Conservation (phyloP, 305 asterid species). For the Plantago coronopus region DNA sequence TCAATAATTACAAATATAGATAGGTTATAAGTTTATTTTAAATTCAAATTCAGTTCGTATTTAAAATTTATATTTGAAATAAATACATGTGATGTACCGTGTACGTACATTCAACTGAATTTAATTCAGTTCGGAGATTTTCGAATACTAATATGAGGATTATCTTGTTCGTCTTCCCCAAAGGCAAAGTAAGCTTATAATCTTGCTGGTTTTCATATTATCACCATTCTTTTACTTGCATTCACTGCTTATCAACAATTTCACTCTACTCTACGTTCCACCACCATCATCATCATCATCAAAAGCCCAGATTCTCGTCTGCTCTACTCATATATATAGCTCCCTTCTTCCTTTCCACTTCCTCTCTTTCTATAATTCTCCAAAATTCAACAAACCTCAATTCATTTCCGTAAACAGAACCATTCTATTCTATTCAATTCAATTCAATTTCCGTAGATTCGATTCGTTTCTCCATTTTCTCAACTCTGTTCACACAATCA, state of each 20-base stretch:
- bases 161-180: no score
- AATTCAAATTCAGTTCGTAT: no score
- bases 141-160: no score
- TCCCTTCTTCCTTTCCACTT: neutral
- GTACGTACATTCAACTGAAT: no score
- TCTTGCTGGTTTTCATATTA: neutral
- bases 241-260: slow-evolving; percentile 40
- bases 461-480: slow-evolving; percentile 24
- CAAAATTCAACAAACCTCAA: slow-evolving; percentile 23
- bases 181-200: no score
- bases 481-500: slow-evolving; percentile 31
- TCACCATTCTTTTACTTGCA: slow-evolving; percentile 21
- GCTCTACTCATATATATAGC: slow-evolving; percentile 19
- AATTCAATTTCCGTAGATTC: slow-evolving; percentile 23
- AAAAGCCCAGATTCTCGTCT: slow-evolving; percentile 33
- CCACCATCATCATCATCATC: slow-evolving; percentile 6
- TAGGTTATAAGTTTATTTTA: no score
- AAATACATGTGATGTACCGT: no score
- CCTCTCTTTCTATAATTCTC: slow-evolving; percentile 22
- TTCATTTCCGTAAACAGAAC: slow-evolving; percentile 13
- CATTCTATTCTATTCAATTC: slow-evolving; percentile 23
- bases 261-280: slow-evolving; percentile 29
- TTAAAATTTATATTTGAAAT: no score
- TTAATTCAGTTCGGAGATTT: no score
- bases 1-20: no score